Percentiles rank a stretch among this genome's conserved stretches.
Evolutionary conservation across 2,329 filamentous ascomycete species (phyloP).

Genomic region (Fusarium marasasianum): DNA sequence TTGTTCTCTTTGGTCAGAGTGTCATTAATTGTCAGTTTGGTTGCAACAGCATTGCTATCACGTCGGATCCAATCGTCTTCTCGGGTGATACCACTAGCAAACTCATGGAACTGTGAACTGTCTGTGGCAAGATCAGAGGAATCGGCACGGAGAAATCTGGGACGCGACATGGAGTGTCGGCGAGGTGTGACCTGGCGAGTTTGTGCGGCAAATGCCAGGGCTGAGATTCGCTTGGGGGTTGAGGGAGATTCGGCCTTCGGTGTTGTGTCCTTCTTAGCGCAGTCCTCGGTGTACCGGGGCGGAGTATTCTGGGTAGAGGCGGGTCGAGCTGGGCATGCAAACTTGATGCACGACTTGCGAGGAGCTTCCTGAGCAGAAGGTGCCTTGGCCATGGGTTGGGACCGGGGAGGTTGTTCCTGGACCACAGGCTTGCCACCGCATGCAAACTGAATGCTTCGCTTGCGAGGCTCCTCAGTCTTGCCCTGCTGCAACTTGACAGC

Average conservation of each 20-base stretch:
- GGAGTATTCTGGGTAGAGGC: conserved; percentile 53
- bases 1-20: conserved; percentile 89
- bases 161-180: conserved; percentile 41
- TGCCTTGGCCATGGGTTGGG: conserved; percentile 47
- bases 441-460: conserved; percentile 92
- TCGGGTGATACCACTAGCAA: conserved; percentile 81
- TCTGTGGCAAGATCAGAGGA: conserved; percentile 62
- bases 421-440: conserved; percentile 72
- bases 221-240: conserved; percentile 45
- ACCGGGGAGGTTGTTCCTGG: conserved; percentile 53
- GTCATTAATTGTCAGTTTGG: conserved; percentile 87
- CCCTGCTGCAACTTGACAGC: conserved; percentile 31
- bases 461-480: conserved; percentile 67
- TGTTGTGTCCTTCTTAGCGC: conserved; percentile 11
- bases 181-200: conserved; percentile 39
- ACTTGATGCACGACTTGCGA: conserved; percentile 75
- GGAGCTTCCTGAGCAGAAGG: conserved; percentile 52
- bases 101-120: conserved; percentile 83
- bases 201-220: conserved; percentile 35
- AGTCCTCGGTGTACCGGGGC: conserved; percentile 39
- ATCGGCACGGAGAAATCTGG: conserved; percentile 62
- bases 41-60: conserved; percentile 69
- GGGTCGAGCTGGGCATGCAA: conserved; percentile 73
- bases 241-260: conserved; percentile 43
- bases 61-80: conserved; percentile 91